These are phyloP conservation scores for Saccharomycopsis malanga DNA, from an alignment of 805 yeast species.

Conservation along the genomic window DNA sequence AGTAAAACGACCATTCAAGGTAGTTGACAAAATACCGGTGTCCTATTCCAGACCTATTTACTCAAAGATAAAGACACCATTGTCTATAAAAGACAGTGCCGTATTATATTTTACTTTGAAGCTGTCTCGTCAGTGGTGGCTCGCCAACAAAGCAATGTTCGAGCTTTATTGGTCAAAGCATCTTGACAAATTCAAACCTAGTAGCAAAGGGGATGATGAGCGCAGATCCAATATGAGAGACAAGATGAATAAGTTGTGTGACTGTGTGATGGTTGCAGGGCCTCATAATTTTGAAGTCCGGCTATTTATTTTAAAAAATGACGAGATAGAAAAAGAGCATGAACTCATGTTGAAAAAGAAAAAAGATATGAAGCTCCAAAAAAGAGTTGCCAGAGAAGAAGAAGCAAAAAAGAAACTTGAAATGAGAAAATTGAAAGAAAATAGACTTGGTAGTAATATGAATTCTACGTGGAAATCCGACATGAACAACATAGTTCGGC, in stretches of 20 bases:
- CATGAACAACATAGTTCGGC: neutral
- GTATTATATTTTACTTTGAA: conserved; percentile 64
- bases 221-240: conserved; percentile 60
- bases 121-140: conserved; percentile 64
- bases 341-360: conserved; percentile 31
- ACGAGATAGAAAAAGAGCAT: conserved; percentile 48
- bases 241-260: conserved; percentile 82
- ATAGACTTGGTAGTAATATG: conserved; percentile 1
- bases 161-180: conserved; percentile 75
- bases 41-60: conserved; percentile 59
- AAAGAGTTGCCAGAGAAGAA: conserved; percentile 28
- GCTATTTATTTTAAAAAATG: conserved; percentile 80
- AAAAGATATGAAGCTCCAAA: conserved; percentile 26
- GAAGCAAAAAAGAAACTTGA: conserved; percentile 29
- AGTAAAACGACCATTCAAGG: conserved; percentile 11
- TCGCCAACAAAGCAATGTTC: conserved; percentile 55
- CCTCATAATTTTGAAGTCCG: conserved; percentile 78
- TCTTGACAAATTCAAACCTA: conserved; percentile 29
- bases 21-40: conserved; percentile 45
- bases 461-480: too few relatives aligned
- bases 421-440: conserved; percentile 25
- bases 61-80: conserved; percentile 53
- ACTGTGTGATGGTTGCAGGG: conserved; percentile 64
- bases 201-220: neutral
- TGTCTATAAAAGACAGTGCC: conserved; percentile 66